A percentile compares a stretch with the other conserved stretches of the same genome.
phyloP scores from a whole-genome alignment of 148 eudicot species.

The Spergularia marina region DNA sequence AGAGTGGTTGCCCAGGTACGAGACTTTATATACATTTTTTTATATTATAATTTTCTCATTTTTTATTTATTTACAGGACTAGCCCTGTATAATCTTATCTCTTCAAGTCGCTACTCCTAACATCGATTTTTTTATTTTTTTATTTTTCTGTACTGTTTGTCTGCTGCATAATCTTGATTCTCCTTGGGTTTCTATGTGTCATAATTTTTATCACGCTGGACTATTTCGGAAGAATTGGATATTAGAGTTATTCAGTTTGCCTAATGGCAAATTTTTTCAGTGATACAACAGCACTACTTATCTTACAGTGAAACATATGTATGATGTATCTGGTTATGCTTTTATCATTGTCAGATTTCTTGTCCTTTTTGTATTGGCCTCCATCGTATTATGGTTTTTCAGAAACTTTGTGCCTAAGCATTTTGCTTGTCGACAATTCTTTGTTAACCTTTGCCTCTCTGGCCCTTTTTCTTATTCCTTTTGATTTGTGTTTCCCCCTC shows the following conservation, averaged over 20 bases:
- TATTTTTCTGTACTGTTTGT: neutral
- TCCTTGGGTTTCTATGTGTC: neutral
- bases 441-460: neutral
- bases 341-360: neutral
- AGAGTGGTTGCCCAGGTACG: constrained; percentile 98
- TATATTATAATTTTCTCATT: neutral
- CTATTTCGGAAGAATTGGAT: neutral
- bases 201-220: neutral
- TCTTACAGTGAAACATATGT: neutral
- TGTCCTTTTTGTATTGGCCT: neutral
- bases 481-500: neutral
- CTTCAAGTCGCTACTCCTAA: too few species aligned
- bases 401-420: neutral
- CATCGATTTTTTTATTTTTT: too few species aligned
- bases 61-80: too few species aligned
- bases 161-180: neutral
- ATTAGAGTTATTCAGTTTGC: neutral
- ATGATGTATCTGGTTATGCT: neutral
- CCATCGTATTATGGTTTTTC: too few species aligned
- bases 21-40: constrained; percentile 1
- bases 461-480: neutral
- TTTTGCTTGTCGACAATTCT: neutral
- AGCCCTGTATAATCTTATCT: too few species aligned
- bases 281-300: neutral
- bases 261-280: neutral